A percentile compares a stretch with the other conserved stretches of the same genome.
Evolutionary conservation across 2,329 filamentous ascomycete genomes (phyloP).

Genomic region (Ambrosiella beaveri): DNA sequence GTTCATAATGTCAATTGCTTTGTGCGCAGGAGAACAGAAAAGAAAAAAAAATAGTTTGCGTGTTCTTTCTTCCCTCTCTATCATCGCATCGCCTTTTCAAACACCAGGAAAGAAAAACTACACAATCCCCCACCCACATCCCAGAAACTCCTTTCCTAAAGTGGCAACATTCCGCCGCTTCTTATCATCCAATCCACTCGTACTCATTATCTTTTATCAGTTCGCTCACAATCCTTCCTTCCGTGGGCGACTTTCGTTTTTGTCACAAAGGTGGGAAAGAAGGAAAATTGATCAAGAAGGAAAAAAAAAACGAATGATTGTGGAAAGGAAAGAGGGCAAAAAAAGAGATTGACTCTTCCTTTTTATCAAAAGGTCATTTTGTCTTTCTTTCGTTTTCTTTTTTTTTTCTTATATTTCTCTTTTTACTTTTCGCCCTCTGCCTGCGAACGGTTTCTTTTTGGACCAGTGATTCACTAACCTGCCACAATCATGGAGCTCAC

Average conservation of each 20-base stretch:
- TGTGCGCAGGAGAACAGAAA: no score
- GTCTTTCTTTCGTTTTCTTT: background rate
- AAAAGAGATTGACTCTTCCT: background rate
- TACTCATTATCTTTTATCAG: background rate
- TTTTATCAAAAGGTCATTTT: background rate
- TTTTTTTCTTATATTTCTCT: slow-evolving; percentile 3
- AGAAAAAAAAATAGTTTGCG: no score
- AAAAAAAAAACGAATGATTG: background rate
- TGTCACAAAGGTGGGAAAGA: background rate
- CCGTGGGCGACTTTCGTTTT: background rate
- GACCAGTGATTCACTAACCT: background rate
- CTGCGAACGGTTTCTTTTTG: slow-evolving; percentile 16
- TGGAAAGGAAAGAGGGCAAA: background rate
- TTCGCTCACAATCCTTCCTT: background rate
- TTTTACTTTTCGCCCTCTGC: slow-evolving; percentile 15
- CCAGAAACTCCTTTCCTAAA: background rate
- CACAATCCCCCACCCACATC: background rate
- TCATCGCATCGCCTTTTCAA: no score
- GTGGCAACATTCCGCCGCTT: background rate
- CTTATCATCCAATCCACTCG: background rate
- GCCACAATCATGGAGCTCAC: slow-evolving; percentile 38
- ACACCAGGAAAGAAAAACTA: no score
- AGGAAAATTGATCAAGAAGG: background rate
- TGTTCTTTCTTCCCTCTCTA: no score
- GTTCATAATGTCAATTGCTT: no score